Percentiles rank a stretch among this genome's conserved stretches.
These are phyloP conservation scores for Boletus tomentosulus DNA, from an alignment of 768 basidiomycete genomes.

Conservation along the genomic window DNA sequence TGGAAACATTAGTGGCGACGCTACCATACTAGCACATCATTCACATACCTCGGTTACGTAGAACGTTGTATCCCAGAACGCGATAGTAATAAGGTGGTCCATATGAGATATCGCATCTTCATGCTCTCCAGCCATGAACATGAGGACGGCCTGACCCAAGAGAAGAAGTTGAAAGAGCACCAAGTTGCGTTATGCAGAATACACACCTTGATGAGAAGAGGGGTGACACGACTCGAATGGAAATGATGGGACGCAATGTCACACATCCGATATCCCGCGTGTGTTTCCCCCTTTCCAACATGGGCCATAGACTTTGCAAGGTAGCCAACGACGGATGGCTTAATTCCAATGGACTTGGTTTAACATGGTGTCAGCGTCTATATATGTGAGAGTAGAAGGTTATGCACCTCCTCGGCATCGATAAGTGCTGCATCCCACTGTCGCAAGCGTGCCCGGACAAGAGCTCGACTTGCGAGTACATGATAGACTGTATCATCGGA, in stretches of 20 bases:
- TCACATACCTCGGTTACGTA: neutral
- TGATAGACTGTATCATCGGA: neutral
- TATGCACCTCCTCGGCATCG: neutral
- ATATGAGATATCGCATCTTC: slow-evolving; percentile 4
- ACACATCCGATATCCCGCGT: neutral
- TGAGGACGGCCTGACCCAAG: slow-evolving; percentile 1
- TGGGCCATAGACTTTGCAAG: neutral
- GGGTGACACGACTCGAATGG: neutral
- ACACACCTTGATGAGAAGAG: slow-evolving; percentile 1
- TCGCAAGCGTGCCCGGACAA: neutral
- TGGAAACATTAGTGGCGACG: neutral
- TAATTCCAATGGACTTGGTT: neutral
- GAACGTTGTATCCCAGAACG: neutral
- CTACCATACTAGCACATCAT: neutral
- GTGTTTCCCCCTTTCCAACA: neutral
- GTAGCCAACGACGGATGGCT: neutral
- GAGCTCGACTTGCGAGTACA: neutral
- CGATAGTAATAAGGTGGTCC: neutral
- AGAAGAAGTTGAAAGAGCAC: neutral
- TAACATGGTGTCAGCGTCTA: neutral
- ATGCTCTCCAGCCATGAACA: slow-evolving; percentile 5
- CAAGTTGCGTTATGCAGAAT: neutral
- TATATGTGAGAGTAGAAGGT: neutral
- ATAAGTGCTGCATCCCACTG: neutral
- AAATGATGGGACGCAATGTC: slow-evolving; percentile 1